Evolutionary conservation across 1,284 basidiomycete genomes (phyloP).

Genomic region (Naganishia albida): DNA sequence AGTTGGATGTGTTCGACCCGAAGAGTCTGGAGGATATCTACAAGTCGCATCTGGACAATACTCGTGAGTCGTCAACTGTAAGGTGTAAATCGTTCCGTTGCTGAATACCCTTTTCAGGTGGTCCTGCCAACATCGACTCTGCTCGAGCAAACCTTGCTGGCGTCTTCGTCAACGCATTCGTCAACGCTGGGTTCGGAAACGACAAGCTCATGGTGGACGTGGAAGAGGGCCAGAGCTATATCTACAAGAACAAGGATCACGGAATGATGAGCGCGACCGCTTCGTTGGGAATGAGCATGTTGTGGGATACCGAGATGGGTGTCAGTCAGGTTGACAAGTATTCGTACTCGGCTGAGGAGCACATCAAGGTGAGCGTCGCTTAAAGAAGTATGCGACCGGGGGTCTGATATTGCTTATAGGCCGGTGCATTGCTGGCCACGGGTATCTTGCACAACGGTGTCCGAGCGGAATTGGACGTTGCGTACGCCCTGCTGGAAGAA

Average conservation of each 20-base stretch:
- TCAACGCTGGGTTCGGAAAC: constrained; percentile 98
- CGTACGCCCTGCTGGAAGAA: constrained; percentile 85
- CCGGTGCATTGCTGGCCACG: constrained; percentile 91
- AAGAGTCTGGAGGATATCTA: constrained; percentile 96
- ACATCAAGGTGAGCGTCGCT: constrained; percentile 79
- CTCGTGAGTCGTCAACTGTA: constrained; percentile 58
- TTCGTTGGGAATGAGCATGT: constrained; percentile 84
- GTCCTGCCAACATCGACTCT: constrained; percentile 77
- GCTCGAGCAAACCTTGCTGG: constrained; percentile 92
- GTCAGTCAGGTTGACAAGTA: constrained; percentile 96
- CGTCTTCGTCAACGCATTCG: constrained; percentile 98
- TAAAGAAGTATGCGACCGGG: too few relatives aligned
- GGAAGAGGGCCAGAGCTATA: constrained; percentile 94
- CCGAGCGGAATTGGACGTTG: constrained; percentile 90
- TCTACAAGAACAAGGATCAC: constrained; percentile 99
- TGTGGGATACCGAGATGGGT: constrained; percentile 97
- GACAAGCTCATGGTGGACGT: constrained; percentile 98
- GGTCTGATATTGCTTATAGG: too few relatives aligned
- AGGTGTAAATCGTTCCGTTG: background rate
- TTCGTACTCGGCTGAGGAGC: constrained; percentile 92
- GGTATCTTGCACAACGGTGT: constrained; percentile 90
- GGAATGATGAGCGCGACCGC: constrained; percentile 97
- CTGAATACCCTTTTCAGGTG: constrained; percentile 23
- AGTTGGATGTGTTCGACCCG: constrained; percentile 85
- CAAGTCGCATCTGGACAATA: constrained; percentile 92